Evolutionary conservation across 2,329 filamentous ascomycete species (phyloP).

Genomic region (Coccinonectria pachysandricola): DNA sequence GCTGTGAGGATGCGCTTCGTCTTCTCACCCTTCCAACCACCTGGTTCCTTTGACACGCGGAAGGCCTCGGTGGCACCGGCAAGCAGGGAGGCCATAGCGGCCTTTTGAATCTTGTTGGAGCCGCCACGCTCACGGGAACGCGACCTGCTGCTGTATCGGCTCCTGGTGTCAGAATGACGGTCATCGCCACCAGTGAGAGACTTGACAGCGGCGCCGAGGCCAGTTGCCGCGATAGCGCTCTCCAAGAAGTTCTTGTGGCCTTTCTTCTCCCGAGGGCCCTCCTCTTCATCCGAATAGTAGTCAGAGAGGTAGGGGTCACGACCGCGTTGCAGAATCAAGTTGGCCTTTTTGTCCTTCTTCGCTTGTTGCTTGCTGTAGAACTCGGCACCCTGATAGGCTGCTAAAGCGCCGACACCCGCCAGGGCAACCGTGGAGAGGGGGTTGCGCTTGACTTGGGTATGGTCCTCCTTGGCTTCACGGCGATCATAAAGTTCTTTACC

Average conservation of each 20-base stretch:
- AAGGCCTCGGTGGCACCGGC: slow-evolving; percentile 90
- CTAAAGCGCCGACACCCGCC: slow-evolving; percentile 53
- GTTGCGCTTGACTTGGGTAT: slow-evolving; percentile 44
- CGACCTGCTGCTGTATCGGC: slow-evolving; percentile 43
- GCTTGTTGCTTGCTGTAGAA: slow-evolving; percentile 51
- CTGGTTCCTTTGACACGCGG: slow-evolving; percentile 78
- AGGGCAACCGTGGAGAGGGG: slow-evolving; percentile 49
- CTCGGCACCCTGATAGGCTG: slow-evolving; percentile 53
- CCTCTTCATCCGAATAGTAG: slow-evolving; percentile 49
- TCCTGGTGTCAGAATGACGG: slow-evolving; percentile 31
- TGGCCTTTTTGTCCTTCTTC: slow-evolving; percentile 45
- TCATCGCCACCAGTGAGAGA: slow-evolving; percentile 41
- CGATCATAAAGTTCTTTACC: slow-evolving; percentile 58
- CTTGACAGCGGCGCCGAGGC: slow-evolving; percentile 51
- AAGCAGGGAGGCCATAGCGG: slow-evolving; percentile 80
- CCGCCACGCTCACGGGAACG: slow-evolving; percentile 39
- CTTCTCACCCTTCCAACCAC: slow-evolving; percentile 83
- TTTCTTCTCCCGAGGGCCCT: slow-evolving; percentile 44
- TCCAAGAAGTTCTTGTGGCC: slow-evolving; percentile 56
- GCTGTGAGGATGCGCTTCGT: slow-evolving; percentile 86
- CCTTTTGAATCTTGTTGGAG: slow-evolving; percentile 63
- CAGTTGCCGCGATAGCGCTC: slow-evolving; percentile 51
- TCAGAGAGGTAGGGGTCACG: slow-evolving; percentile 42
- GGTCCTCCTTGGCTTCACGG: slow-evolving; percentile 43
- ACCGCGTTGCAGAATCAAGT: slow-evolving; percentile 41